Evolutionary conservation across 2,329 filamentous ascomycete species (phyloP).

Genomic region (Huntiella abstrusa): DNA sequence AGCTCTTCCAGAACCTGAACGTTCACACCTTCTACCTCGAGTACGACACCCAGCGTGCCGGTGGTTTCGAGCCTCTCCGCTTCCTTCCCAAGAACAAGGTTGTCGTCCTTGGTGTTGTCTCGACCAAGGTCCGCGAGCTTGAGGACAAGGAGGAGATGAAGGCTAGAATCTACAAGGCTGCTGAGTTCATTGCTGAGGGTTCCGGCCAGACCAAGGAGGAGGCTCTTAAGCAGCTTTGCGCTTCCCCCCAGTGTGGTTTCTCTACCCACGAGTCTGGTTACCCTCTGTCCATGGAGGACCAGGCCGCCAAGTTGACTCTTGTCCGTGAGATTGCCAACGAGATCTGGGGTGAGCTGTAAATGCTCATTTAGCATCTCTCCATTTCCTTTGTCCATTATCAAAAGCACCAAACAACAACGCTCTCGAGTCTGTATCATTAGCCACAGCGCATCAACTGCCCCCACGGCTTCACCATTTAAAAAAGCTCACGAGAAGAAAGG

Average conservation of each 20-base stretch:
- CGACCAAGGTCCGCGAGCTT: slow-evolving; percentile 38
- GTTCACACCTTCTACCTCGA: slow-evolving; percentile 43
- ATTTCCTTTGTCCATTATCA: not conserved
- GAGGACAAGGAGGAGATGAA: slow-evolving; percentile 37
- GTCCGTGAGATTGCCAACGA: slow-evolving; percentile 47
- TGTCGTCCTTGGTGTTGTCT: slow-evolving; percentile 41
- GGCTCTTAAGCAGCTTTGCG: slow-evolving; percentile 43
- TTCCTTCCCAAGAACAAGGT: slow-evolving; percentile 41
- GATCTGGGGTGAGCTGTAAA: slow-evolving; percentile 30
- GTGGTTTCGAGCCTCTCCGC: slow-evolving; percentile 42
- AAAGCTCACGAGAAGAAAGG: no score
- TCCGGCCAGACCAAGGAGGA: slow-evolving; percentile 41
- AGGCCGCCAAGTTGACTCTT: slow-evolving; percentile 51
- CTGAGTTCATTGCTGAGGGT: slow-evolving; percentile 47
- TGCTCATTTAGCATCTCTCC: not conserved
- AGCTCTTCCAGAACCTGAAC: slow-evolving; percentile 39
- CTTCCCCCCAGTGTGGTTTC: slow-evolving; percentile 53
- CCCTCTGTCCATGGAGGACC: slow-evolving; percentile 44
- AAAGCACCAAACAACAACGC: no score
- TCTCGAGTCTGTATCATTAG: no score
- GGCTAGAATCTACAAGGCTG: slow-evolving; percentile 34
- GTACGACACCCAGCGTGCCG: slow-evolving; percentile 40
- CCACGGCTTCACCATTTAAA: no score
- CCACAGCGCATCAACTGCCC: no score
- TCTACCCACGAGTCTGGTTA: slow-evolving; percentile 48